A percentile compares a stretch with the other conserved stretches of the same genome.
Evolutionary conservation across 2,329 filamentous ascomycete genomes (phyloP).

Genomic region (Grosmannia serpens): DNA sequence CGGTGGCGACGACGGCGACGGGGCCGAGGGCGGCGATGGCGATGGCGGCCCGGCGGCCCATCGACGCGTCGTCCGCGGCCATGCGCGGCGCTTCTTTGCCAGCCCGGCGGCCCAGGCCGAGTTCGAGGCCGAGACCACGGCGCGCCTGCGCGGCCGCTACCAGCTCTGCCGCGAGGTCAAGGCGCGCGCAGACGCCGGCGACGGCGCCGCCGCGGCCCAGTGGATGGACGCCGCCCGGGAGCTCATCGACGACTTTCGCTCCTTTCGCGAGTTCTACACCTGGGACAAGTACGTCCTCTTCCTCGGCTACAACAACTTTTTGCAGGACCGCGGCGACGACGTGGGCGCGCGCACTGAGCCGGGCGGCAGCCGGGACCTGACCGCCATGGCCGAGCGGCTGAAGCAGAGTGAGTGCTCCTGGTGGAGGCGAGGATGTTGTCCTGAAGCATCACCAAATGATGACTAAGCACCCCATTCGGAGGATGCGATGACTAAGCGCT

Average conservation of each 20-base stretch:
- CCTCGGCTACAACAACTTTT: constrained; percentile 29
- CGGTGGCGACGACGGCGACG: constrained; percentile 1
- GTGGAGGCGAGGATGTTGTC: not conserved
- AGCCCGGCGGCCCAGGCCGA: constrained; percentile 15
- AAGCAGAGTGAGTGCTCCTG: constrained; percentile 34
- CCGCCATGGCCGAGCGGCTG: constrained; percentile 44
- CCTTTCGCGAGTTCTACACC: constrained; percentile 51
- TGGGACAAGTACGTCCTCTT: constrained; percentile 56
- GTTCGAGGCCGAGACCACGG: constrained; percentile 18
- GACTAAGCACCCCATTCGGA: too few relatives aligned
- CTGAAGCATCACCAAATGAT: too few relatives aligned
- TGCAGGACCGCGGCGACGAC: constrained; percentile 20
- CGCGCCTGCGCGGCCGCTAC: constrained; percentile 24
- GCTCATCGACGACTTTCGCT: constrained; percentile 52
- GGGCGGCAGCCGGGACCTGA: constrained; percentile 28
- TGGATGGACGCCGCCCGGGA: constrained; percentile 51
- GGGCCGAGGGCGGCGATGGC: constrained; percentile 3
- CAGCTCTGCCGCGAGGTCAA: constrained; percentile 30
- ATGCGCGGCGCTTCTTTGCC: constrained; percentile 13
- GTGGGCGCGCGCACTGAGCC: not conserved
- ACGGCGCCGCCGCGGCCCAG: constrained; percentile 29
- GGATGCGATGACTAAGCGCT: not conserved
- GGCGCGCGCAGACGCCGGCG: constrained; percentile 19
- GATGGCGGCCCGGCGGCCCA: constrained; percentile 4
- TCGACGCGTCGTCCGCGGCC: constrained; percentile 7